phyloP scores from a whole-genome alignment of 129 eudicot species.

The Dittrichia graveolens region DNA sequence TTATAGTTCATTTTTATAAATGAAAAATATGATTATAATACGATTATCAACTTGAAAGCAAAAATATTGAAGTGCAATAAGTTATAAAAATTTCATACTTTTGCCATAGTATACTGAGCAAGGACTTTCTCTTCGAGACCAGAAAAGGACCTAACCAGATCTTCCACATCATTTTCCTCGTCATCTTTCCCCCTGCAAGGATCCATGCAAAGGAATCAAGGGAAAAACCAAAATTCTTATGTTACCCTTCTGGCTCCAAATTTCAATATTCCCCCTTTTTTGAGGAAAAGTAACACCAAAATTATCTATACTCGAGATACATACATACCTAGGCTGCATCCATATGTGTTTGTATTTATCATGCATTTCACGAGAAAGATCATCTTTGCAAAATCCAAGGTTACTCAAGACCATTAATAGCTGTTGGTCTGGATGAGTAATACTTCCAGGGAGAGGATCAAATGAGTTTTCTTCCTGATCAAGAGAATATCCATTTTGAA shows the following conservation, averaged over 20 bases:
- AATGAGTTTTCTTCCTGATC: conserved; percentile 52
- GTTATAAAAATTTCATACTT: conserved; percentile 45
- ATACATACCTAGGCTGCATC: conserved; percentile 84
- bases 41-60: neutral
- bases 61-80: neutral
- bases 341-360: conserved; percentile 77
- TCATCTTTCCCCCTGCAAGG: conserved; percentile 69
- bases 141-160: conserved; percentile 72
- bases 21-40: too few relatives aligned
- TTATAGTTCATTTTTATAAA: neutral
- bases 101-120: conserved; percentile 81
- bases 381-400: conserved; percentile 97
- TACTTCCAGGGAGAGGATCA: conserved; percentile 78
- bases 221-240: neutral
- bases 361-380: conserved; percentile 80
- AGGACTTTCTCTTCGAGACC: conserved; percentile 96
- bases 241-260: neutral
- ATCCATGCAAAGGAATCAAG: neutral
- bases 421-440: conserved; percentile 73
- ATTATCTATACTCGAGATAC: conserved; percentile 34
- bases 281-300: neutral
- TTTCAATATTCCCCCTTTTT: neutral
- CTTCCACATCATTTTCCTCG: conserved; percentile 72
- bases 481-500: conserved; percentile 63
- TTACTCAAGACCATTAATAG: conserved; percentile 95